Evolutionary conservation across 805 yeast genomes (phyloP), one percentile per base, ranked within the genome.

Genomic region (Zygotorulaspora danielsina): DNA sequence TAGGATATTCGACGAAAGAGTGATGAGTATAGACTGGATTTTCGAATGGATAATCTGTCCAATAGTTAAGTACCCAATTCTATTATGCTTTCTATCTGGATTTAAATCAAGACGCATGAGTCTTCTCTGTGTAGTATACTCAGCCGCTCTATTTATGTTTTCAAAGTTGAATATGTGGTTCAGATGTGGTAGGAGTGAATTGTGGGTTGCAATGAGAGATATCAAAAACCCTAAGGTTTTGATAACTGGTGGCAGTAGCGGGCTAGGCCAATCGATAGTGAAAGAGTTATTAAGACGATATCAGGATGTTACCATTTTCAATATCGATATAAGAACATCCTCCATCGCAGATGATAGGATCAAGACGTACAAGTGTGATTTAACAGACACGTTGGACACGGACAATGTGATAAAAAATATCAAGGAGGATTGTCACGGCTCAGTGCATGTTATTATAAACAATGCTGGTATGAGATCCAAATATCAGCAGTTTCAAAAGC

Each of bases 401-500:
- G 48, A 57, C 11, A 49, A 50, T 1, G 55, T 64, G 11, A 71
- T 76, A 8, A 55, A 57, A 5, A 39, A 32, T 5, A 74, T 86
- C 17, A 55, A 55, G 19, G 31, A 50, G 18, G 66, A 70, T 21
- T 50, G 76, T 27, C 85, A 87, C 3, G 25, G 29, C 0, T 54
- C 51, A 0, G 79, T 84, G 1, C 73, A 88, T 0, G 66, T 86
- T 1, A 64, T 89, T 10, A 70, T 89, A 35, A 88, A 87, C 59
- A 89, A 88, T 59, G 97, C 96, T 1, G 97, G 87, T 0, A 72
- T 85, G 13, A 68, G 83, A 29, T 69, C 67, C 7, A 80, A 81
- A 1, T 59, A 50, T 32, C 73, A 74, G 46, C 54, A 73, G 2
- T 51, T 85, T 0, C 46, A 71, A 2, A 77, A 80, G 8, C 50